These are phyloP conservation scores for Glycine tomentella DNA, from an alignment of 306 rosid genomes.

Conservation along the genomic window DNA sequence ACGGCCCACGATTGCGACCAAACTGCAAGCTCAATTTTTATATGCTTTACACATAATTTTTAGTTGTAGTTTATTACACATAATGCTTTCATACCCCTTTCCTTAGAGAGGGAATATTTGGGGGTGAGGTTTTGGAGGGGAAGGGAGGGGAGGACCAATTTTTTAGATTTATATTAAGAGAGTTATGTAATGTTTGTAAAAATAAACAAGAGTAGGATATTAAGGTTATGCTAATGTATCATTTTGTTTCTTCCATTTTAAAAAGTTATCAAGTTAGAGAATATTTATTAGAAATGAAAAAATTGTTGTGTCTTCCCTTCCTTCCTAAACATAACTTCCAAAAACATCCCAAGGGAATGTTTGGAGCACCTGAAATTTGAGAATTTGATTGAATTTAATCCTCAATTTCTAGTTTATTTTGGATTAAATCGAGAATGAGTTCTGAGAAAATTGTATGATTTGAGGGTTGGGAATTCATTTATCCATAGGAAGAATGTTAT, in stretches of 20 bases:
- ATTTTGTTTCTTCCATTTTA: background rate
- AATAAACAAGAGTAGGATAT: background rate
- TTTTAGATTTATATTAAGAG: background rate
- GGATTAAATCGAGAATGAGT: background rate
- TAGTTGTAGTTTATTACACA: too few relatives aligned
- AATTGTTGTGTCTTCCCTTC: background rate
- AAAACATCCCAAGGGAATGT: background rate
- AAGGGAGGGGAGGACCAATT: background rate
- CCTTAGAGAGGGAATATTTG: background rate
- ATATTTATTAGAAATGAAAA: background rate
- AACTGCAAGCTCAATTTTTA: too few relatives aligned
- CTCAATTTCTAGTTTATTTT: background rate
- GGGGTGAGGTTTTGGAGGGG: slow-evolving; percentile 1
- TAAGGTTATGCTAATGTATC: background rate
- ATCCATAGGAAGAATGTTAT: background rate
- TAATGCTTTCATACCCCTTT: background rate
- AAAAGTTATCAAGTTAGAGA: background rate
- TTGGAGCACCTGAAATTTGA: background rate
- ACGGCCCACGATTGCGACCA: too few relatives aligned
- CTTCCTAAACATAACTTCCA: background rate
- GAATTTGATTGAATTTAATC: background rate
- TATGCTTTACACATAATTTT: too few relatives aligned
- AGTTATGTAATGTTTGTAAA: background rate
- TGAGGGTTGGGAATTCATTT: background rate
- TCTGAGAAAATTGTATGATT: background rate